These are phyloP conservation scores for Waitea zeae DNA, from an alignment of 1,284 basidiomycete species.

Conservation along the genomic window DNA sequence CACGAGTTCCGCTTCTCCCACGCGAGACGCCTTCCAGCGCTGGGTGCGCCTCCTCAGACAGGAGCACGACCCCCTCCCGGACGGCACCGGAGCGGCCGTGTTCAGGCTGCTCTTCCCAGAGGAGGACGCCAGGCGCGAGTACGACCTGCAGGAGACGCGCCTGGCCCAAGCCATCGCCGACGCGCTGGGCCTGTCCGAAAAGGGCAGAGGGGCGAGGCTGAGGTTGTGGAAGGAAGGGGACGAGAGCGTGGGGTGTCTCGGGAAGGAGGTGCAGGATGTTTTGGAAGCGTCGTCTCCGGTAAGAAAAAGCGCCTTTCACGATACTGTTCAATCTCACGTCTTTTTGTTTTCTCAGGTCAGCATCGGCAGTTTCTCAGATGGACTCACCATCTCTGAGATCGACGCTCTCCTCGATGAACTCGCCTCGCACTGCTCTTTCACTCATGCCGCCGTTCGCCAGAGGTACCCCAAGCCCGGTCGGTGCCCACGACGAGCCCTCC, in stretches of 20 bases:
- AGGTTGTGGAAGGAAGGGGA: slow-evolving; percentile 29
- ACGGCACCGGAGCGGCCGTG: slow-evolving; percentile 29
- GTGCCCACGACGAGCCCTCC: slow-evolving; percentile 22
- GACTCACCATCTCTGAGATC: slow-evolving; percentile 28
- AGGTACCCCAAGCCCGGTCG: slow-evolving; percentile 10
- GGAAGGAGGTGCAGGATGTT: slow-evolving; percentile 36
- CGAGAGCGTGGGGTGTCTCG: slow-evolving; percentile 51
- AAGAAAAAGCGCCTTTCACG: too few relatives aligned
- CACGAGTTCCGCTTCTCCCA: slow-evolving; percentile 15
- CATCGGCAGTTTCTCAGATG: slow-evolving; percentile 7
- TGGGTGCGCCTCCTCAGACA: slow-evolving; percentile 29
- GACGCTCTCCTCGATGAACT: slow-evolving; percentile 57
- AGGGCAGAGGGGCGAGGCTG: slow-evolving; percentile 18
- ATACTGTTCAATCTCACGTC: too few relatives aligned
- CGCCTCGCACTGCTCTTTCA: slow-evolving; percentile 46
- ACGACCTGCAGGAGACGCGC: slow-evolving; percentile 55
- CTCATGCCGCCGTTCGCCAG: slow-evolving; percentile 23
- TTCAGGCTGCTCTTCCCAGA: slow-evolving; percentile 74
- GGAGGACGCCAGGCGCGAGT: slow-evolving; percentile 52
- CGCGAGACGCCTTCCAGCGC: slow-evolving; percentile 17
- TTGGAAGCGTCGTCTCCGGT: slow-evolving; percentile 20
- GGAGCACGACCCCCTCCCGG: slow-evolving; percentile 26
- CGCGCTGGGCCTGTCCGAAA: slow-evolving; percentile 24
- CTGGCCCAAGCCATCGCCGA: slow-evolving; percentile 37
- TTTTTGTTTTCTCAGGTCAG: neutral